Conservation (phyloP, 129 eudicot genomes). For the Lactuca sativa region DNA sequence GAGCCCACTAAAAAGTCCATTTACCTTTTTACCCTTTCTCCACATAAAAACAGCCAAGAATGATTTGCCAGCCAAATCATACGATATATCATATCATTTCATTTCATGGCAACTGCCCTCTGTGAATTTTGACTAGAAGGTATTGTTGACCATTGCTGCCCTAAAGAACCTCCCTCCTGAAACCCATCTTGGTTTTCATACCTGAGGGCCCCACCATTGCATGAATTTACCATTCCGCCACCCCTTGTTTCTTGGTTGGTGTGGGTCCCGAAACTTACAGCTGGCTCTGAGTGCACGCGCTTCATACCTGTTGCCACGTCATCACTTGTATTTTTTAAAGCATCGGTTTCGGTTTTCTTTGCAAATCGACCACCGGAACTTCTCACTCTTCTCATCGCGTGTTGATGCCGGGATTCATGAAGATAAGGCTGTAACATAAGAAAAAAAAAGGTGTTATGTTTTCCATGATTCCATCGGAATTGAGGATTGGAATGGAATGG, state of each 20-base stretch:
- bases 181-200: constrained; percentile 39
- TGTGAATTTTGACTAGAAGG: constrained; percentile 42
- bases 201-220: constrained; percentile 28
- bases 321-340: constrained; percentile 27
- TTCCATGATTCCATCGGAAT: not conserved
- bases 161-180: constrained; percentile 36
- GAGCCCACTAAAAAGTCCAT: constrained; percentile 17
- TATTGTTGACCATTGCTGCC: constrained; percentile 50
- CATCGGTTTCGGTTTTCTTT: constrained; percentile 54
- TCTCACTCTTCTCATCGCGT: constrained; percentile 75
- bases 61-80: constrained; percentile 67
- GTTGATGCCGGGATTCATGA: constrained; percentile 93
- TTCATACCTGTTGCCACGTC: constrained; percentile 37
- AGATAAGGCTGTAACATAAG: constrained; percentile 70
- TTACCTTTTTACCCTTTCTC: constrained; percentile 31
- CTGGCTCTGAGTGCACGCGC: constrained; percentile 31
- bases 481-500: no score
- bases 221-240: constrained; percentile 24
- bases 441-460: not conserved
- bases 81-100: not conserved
- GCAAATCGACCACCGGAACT: constrained; percentile 91
- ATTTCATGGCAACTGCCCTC: constrained; percentile 57
- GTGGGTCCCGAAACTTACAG: constrained; percentile 31
- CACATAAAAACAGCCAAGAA: constrained; percentile 70
- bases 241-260: constrained; percentile 36